Evolutionary conservation across 2,329 filamentous ascomycete genomes (phyloP).

Genomic region (Colletotrichum tanaceti): DNA sequence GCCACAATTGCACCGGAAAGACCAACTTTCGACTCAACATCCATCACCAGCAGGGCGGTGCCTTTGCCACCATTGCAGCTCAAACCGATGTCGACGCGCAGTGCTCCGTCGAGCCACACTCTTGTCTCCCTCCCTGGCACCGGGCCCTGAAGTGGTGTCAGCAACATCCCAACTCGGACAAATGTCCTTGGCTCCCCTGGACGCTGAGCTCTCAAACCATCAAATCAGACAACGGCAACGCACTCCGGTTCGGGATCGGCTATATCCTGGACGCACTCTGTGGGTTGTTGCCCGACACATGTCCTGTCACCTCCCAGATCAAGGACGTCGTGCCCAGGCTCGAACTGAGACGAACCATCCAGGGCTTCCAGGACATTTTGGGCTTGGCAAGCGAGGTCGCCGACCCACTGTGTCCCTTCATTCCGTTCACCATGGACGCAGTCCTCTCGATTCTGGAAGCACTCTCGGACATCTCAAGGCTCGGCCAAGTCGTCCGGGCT

Average conservation of each 20-base stretch:
- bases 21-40: not conserved
- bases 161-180: not conserved
- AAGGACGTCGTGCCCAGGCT: not conserved
- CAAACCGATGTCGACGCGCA: not conserved
- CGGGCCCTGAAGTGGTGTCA: slow-evolving; percentile 1
- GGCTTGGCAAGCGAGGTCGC: not conserved
- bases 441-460: not conserved
- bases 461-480: not conserved
- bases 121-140: slow-evolving; percentile 1
- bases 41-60: not conserved
- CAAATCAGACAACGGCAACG: not conserved
- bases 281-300: not conserved
- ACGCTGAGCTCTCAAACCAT: not conserved
- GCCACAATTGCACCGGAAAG: not conserved
- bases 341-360: not conserved
- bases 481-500: not conserved
- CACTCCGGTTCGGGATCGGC: not conserved
- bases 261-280: not conserved
- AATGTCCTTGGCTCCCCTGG: slow-evolving; percentile 17
- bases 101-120: not conserved
- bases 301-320: not conserved
- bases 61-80: not conserved
- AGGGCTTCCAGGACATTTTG: not conserved
- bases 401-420: not conserved
- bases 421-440: not conserved